These are phyloP conservation scores for Ophiognomonia clavigignenti-juglandacearum DNA, from an alignment of 2,329 filamentous ascomycete genomes.

Conservation along the genomic window DNA sequence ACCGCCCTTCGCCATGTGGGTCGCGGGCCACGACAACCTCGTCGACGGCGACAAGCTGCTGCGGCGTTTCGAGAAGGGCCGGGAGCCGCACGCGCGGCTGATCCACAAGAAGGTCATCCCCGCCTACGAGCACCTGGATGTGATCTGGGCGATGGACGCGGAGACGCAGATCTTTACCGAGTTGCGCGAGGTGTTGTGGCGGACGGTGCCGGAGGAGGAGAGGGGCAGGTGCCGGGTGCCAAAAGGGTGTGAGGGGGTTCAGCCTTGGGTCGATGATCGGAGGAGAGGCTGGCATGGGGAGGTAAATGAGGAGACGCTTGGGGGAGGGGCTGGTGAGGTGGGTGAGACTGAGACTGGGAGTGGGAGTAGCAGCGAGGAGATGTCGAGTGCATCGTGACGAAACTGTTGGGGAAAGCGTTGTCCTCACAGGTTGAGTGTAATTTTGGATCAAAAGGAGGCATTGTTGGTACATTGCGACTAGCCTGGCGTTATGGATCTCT, in stretches of 20 bases:
- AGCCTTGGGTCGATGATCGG: constrained; percentile 30
- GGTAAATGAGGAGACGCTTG: constrained; percentile 21
- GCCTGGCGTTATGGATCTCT: constrained; percentile 5
- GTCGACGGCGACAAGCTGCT: constrained; percentile 77
- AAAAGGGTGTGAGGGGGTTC: constrained; percentile 53
- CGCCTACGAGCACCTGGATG: constrained; percentile 89
- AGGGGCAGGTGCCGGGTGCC: constrained; percentile 56
- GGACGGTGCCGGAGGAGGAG: constrained; percentile 55
- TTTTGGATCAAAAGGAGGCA: too few relatives aligned
- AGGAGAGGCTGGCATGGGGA: constrained; percentile 10
- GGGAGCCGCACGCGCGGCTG: constrained; percentile 76
- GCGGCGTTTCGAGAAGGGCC: constrained; percentile 65
- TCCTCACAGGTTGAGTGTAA: too few relatives aligned
- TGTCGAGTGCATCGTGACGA: constrained; percentile 5
- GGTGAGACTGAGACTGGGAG: constrained; percentile 1
- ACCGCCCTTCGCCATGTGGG: constrained; percentile 85
- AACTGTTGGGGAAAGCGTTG: too few relatives aligned
- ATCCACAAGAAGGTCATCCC: constrained; percentile 80
- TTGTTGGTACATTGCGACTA: not conserved
- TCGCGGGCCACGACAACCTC: constrained; percentile 75
- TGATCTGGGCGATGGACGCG: constrained; percentile 90
- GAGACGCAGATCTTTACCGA: constrained; percentile 79
- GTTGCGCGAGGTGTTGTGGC: constrained; percentile 78
- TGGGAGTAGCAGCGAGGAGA: constrained; percentile 14
- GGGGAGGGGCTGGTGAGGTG: not conserved